These are phyloP conservation scores for Globisporangium okanoganense DNA, from an alignment of 352 stramenopile genomes.

Conservation along the genomic window DNA sequence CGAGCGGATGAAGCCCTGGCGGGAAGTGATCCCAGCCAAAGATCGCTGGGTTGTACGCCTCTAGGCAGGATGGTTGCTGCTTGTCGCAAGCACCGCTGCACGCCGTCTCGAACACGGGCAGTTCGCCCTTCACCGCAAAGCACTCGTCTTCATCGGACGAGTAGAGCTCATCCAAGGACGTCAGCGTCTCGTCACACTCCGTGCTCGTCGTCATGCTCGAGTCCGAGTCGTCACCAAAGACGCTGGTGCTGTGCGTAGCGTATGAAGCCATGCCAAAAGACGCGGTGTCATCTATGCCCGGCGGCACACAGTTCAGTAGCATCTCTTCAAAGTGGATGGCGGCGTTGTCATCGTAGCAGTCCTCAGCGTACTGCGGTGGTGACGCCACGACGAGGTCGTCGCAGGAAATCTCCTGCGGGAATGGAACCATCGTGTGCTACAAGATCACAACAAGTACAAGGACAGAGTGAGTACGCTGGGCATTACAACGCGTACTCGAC, in stretches of 20 bases:
- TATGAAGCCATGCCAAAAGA: neutral
- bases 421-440: constrained; percentile 1
- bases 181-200: constrained; percentile 6
- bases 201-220: constrained; percentile 5
- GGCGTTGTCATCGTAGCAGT: neutral
- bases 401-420: constrained; percentile 2
- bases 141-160: neutral
- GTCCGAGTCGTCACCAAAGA: constrained; percentile 1
- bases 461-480: neutral
- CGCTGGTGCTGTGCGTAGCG: neutral
- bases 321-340: constrained; percentile 12
- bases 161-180: constrained; percentile 9
- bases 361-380: neutral
- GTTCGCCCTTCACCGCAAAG: constrained; percentile 7
- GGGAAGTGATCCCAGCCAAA: constrained; percentile 10
- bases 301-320: constrained; percentile 1
- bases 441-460: neutral
- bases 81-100: neutral
- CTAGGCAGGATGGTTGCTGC: neutral
- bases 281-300: neutral
- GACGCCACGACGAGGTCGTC: neutral
- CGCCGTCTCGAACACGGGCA: constrained; percentile 1
- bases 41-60: neutral
- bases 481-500: neutral
- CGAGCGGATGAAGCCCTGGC: neutral